A percentile compares a stretch with the other conserved stretches of the same genome.
phyloP scores from a whole-genome alignment of 129 eudicot genomes.

The Pulicaria dysenterica region DNA sequence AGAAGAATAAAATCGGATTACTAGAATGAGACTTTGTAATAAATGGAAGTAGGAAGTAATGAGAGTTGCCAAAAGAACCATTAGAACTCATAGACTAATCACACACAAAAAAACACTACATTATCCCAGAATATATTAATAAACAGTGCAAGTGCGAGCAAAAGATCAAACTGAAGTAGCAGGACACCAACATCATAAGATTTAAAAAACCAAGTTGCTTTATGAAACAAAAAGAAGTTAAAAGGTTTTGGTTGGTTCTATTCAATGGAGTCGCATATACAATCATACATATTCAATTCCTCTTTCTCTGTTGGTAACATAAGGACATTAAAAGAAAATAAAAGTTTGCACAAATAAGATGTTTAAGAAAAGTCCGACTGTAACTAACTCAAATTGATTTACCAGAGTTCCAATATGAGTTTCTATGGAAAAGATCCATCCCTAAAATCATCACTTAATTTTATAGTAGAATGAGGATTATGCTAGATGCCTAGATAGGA shows the following conservation, averaged over 20 bases:
- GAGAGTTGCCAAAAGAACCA: not conserved
- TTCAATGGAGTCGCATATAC: too few relatives aligned
- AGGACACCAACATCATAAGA: not conserved
- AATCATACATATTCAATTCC: too few relatives aligned
- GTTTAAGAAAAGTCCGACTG: too few relatives aligned
- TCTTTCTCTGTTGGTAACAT: too few relatives aligned
- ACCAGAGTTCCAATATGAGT: too few relatives aligned
- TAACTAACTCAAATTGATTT: too few relatives aligned
- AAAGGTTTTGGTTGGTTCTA: not conserved
- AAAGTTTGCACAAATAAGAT: too few relatives aligned
- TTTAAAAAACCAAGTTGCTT: not conserved
- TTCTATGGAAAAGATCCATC: not conserved
- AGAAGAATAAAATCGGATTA: conserved; percentile 19
- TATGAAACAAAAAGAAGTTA: too few relatives aligned
- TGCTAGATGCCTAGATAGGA: not conserved
- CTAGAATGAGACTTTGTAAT: not conserved
- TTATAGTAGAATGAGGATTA: not conserved
- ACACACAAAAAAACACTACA: not conserved
- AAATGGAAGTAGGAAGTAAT: not conserved
- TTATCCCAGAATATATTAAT: not conserved
- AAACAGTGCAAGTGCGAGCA: not conserved
- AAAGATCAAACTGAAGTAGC: not conserved
- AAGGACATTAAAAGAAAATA: too few relatives aligned
- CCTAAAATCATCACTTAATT: not conserved
- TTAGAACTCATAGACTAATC: too few relatives aligned